Conservation (phyloP, 202 grass and related monocot species). For the Bolboschoenoplectus hybrid region DNA sequence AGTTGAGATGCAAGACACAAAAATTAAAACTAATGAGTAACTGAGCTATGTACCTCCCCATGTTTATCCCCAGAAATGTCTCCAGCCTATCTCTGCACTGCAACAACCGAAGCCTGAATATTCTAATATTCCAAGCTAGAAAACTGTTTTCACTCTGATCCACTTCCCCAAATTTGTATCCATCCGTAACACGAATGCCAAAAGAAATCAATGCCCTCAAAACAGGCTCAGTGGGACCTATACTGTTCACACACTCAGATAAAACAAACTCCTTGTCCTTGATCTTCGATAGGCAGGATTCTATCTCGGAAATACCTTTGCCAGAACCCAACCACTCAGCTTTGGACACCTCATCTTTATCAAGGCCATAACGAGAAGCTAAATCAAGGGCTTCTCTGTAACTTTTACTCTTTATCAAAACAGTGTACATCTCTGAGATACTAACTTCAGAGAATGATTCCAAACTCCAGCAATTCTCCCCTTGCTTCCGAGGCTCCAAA, state of each 20-base stretch:
- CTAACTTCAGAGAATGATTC: conserved; percentile 73
- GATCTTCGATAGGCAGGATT: conserved; percentile 68
- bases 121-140: conserved; percentile 56
- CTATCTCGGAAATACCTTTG: conserved; percentile 63
- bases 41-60: conserved; percentile 71
- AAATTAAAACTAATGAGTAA: conserved; percentile 32
- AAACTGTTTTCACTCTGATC: conserved; percentile 47
- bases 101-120: conserved; percentile 75
- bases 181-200: conserved; percentile 68
- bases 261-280: conserved; percentile 81
- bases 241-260: conserved; percentile 85
- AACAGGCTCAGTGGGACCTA: conserved; percentile 64
- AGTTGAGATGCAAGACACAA: conserved; percentile 23
- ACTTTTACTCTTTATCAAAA: conserved; percentile 62
- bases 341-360: conserved; percentile 94
- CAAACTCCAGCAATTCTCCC: conserved; percentile 68
- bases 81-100: conserved; percentile 78
- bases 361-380: conserved; percentile 59
- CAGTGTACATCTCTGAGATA: conserved; percentile 72
- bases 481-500: conserved; percentile 65
- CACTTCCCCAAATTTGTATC: conserved; percentile 62
- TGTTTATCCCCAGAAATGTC: conserved; percentile 96
- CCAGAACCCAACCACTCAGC: conserved; percentile 65
- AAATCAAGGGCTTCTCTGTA: conserved; percentile 77
- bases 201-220: conserved; percentile 84